Base-by-base conservation (phyloP, 345 rosid genomes). In the Moricandia arvensis region DNA sequence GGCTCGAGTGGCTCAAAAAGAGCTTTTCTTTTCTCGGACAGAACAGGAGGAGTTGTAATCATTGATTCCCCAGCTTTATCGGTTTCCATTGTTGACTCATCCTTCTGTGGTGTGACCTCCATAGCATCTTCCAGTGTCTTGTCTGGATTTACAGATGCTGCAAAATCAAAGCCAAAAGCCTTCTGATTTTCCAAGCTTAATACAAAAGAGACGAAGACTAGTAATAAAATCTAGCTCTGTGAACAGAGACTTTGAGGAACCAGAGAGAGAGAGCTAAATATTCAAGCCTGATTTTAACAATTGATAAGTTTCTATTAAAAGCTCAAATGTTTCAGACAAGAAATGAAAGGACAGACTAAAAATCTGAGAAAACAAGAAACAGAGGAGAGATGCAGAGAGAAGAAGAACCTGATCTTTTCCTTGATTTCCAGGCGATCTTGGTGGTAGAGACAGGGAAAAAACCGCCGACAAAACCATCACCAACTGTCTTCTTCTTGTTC, bases 1-100 rank as follows among this genome's bases (percentile, higher is more conserved):
- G 98, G 95, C 64, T 93, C 98, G 60, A 93, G 77, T 16, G 98
- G 98, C 82, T 91, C 93, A 71, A 91, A 91, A 57, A 93, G 86
- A 77, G 97, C 89, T 87, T 83, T 93, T 21, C 97, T 83, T 35
- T 91, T 86, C 72, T 88, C 96, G 0, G 94, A 86, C 24, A 91
- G 91, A 49, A 79, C 60, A 49, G 86, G 80, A 31, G 74, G 63
- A 33, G 74, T 77, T 55, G 80, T 59, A 15, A 41, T 63, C 30
- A 75, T 55, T 29, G 86, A 87, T 30, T 68, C 74, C 12, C 41
- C 63, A 38, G 9, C 43, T 62, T 68, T 62, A 11, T 78, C 81
- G 1, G 63, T 67, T 8, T 73, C 74, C 81, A 73, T 78, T 7
- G 10, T 15, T 51, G 82, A 72, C 72, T 85, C 87, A 76, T 84